Conservation (phyloP, 352 stramenopile species). For the Phytophthora pinifolia region DNA sequence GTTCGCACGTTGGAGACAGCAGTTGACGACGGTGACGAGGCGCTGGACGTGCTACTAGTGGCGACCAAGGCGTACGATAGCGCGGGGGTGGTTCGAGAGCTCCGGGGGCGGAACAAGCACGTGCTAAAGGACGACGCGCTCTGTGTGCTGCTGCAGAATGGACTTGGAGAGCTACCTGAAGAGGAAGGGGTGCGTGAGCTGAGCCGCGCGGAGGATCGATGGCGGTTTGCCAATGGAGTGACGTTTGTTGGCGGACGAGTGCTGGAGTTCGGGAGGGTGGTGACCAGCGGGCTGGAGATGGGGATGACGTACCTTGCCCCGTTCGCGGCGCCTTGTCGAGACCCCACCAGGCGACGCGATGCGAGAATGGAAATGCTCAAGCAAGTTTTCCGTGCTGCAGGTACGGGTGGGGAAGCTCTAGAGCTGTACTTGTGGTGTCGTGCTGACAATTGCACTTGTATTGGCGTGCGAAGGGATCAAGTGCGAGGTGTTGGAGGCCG, state of each 20-base stretch:
- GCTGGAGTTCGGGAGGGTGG: slow-evolving; percentile 41
- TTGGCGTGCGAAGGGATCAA: slow-evolving; percentile 34
- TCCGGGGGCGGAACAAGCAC: slow-evolving; percentile 30
- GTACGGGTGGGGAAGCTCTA: slow-evolving; percentile 22
- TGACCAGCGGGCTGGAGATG: slow-evolving; percentile 45
- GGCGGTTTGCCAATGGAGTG: slow-evolving; percentile 61
- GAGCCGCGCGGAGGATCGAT: slow-evolving; percentile 3
- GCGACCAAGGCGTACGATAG: slow-evolving; percentile 79
- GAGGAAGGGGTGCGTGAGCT: neutral
- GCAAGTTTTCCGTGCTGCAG: slow-evolving; percentile 37
- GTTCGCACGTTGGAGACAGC: slow-evolving; percentile 34
- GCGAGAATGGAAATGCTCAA: slow-evolving; percentile 33
- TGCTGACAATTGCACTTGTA: neutral
- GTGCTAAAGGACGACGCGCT: slow-evolving; percentile 49
- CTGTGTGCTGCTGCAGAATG: slow-evolving; percentile 74
- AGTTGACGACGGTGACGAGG: slow-evolving; percentile 5
- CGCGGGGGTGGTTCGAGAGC: slow-evolving; percentile 33
- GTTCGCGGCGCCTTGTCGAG: slow-evolving; percentile 6
- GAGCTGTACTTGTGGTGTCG: neutral
- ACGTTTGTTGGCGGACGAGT: slow-evolving; percentile 66
- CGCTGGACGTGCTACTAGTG: slow-evolving; percentile 61
- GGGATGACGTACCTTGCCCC: slow-evolving; percentile 43
- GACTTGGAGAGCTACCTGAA: slow-evolving; percentile 43
- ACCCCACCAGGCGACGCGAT: neutral
- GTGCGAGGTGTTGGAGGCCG: slow-evolving; percentile 39